These are phyloP conservation scores for Castanea mollissima DNA, from an alignment of 306 rosid genomes.

Conservation along the genomic window DNA sequence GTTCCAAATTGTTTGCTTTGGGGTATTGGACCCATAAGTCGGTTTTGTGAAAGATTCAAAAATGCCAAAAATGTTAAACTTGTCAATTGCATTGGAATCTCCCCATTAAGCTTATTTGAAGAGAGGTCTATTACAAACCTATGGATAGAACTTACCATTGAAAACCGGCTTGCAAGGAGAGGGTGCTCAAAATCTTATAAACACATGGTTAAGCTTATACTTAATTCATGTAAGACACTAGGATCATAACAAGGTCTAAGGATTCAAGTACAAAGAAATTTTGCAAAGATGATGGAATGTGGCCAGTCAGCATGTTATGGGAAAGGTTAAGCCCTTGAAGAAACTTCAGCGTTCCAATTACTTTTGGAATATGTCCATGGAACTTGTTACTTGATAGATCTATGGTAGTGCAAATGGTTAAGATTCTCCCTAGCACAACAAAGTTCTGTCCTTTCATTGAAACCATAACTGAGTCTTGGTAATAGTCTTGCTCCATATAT, in stretches of 20 bases:
- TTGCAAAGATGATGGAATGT: conserved; percentile 23
- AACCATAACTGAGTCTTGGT: conserved; percentile 13
- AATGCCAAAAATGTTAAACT: not conserved
- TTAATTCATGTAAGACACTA: too few relatives aligned
- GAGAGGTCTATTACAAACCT: too few relatives aligned
- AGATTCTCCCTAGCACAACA: conserved; percentile 1
- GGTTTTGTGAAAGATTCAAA: conserved; percentile 38
- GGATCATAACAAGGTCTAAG: not conserved
- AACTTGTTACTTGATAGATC: conserved; percentile 46
- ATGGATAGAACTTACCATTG: too few relatives aligned
- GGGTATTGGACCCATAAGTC: conserved; percentile 31
- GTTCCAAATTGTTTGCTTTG: conserved; percentile 31
- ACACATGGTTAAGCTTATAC: too few relatives aligned
- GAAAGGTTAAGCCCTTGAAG: conserved; percentile 35
- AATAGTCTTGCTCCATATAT: not conserved
- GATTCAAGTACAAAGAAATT: conserved; percentile 25
- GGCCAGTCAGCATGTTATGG: conserved; percentile 31
- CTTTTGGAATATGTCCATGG: conserved; percentile 26
- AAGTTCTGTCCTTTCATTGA: conserved; percentile 1
- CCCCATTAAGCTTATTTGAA: too few relatives aligned
- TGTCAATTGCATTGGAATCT: not conserved
- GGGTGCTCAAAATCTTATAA: too few relatives aligned
- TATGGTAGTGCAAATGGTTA: conserved; percentile 15
- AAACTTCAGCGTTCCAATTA: conserved; percentile 21
- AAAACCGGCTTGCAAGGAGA: too few relatives aligned